These are phyloP conservation scores for Beauveria varroae DNA, from an alignment of 2,329 filamentous ascomycete species.

Conservation along the genomic window DNA sequence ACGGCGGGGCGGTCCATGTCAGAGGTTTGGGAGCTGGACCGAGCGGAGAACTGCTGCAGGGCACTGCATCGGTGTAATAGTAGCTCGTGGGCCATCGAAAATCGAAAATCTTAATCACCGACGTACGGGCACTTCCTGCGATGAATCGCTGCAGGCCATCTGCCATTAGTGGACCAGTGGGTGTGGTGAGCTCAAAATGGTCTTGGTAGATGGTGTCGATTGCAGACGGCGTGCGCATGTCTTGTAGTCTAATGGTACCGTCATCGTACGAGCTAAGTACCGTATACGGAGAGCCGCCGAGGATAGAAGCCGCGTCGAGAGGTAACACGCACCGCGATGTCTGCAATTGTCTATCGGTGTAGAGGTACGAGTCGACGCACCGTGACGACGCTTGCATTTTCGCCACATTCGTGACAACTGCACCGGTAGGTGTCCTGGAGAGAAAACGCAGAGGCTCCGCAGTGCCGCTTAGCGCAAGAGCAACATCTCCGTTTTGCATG, in stretches of 20 bases:
- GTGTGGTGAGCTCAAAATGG: constrained; percentile 33
- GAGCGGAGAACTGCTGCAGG: constrained; percentile 28
- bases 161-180: constrained; percentile 31
- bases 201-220: constrained; percentile 38
- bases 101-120: constrained; percentile 38
- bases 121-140: constrained; percentile 30
- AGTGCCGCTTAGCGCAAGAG: background rate
- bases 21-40: constrained; percentile 27
- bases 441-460: constrained; percentile 32
- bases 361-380: constrained; percentile 1
- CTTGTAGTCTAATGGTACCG: constrained; percentile 28
- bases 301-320: constrained; percentile 18
- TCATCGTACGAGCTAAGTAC: constrained; percentile 39
- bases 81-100: constrained; percentile 39
- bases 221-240: constrained; percentile 33
- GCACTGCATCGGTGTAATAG: constrained; percentile 33
- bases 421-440: constrained; percentile 30
- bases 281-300: constrained; percentile 23
- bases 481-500: constrained; percentile 2
- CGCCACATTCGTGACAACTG: constrained; percentile 23
- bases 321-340: constrained; percentile 30
- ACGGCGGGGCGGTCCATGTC: constrained; percentile 15
- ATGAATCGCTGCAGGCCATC: constrained; percentile 36
- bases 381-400: constrained; percentile 19
- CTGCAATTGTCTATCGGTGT: background rate